These are phyloP conservation scores for Aquilaria yunnanensis DNA, from an alignment of 345 rosid species.

Conservation along the genomic window DNA sequence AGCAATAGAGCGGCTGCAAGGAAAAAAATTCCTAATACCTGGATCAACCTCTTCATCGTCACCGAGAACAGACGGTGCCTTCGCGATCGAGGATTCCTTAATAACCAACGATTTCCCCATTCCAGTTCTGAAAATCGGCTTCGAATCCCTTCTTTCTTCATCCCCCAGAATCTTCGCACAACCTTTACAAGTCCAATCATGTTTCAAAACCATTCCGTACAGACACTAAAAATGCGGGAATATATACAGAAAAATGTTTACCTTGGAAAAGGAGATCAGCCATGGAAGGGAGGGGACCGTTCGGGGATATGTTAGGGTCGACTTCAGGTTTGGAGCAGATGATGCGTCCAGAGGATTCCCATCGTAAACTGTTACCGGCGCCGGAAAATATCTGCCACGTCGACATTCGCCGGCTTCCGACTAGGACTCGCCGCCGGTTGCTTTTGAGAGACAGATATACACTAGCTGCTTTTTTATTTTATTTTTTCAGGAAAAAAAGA, in stretches of 20 bases:
- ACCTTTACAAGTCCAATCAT: constrained; percentile 15
- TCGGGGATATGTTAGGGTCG: neutral
- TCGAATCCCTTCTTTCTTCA: constrained; percentile 18
- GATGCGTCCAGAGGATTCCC: constrained; percentile 48
- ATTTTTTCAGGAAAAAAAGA: neutral
- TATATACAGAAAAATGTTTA: constrained; percentile 4
- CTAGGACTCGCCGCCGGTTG: neutral
- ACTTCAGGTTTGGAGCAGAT: constrained; percentile 6
- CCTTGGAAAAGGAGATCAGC: constrained; percentile 35
- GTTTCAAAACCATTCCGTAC: too few relatives aligned
- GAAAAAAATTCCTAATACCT: constrained; percentile 23
- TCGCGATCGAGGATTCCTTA: constrained; percentile 59
- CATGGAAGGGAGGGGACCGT: constrained; percentile 9
- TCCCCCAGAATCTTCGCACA: constrained; percentile 35
- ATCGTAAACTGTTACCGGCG: constrained; percentile 40
- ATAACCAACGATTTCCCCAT: constrained; percentile 49
- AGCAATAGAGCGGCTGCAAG: neutral
- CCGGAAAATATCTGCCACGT: constrained; percentile 61
- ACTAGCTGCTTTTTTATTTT: too few relatives aligned
- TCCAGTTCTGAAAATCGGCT: constrained; percentile 59
- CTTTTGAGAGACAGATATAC: neutral
- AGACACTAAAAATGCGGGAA: too few relatives aligned
- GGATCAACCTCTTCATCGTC: constrained; percentile 16
- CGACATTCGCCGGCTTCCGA: constrained; percentile 43
- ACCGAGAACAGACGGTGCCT: constrained; percentile 52